Evolutionary conservation across 768 basidiomycete species (phyloP).

Genomic region (Psilocybe sp.): DNA sequence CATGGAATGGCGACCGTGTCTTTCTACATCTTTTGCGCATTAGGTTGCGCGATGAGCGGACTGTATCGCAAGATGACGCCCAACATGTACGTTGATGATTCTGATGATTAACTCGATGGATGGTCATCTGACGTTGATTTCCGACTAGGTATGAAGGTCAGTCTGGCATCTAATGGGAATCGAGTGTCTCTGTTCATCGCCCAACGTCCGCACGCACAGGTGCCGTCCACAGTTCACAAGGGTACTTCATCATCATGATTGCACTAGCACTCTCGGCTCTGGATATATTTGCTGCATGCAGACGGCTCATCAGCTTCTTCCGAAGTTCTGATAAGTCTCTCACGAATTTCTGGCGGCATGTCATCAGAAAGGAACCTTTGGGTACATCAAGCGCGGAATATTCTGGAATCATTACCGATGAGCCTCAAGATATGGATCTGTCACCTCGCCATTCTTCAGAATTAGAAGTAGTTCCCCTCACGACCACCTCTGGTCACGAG

Average conservation of each 20-base stretch:
- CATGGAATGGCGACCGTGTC: conserved; percentile 54
- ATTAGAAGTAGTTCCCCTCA: conserved; percentile 21
- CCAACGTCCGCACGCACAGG: conserved; percentile 22
- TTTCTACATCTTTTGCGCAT: conserved; percentile 58
- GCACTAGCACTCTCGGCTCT: conserved; percentile 35
- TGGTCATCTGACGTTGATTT: background rate
- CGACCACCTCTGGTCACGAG: conserved; percentile 27
- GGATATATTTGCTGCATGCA: conserved; percentile 51
- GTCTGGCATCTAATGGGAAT: conserved; percentile 14
- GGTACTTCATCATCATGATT: conserved; percentile 44
- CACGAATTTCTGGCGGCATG: conserved; percentile 52
- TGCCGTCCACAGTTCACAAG: conserved; percentile 59
- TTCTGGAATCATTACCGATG: conserved; percentile 50
- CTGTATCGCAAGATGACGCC: conserved; percentile 80
- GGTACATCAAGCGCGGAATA: conserved; percentile 46
- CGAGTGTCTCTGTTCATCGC: background rate
- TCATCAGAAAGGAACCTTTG: conserved; percentile 44
- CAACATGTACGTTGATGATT: conserved; percentile 61
- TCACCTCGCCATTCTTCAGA: conserved; percentile 29
- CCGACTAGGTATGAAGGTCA: conserved; percentile 62
- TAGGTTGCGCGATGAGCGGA: conserved; percentile 68
- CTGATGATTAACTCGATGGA: conserved; percentile 3
- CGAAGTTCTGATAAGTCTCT: conserved; percentile 42
- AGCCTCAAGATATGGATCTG: conserved; percentile 52
- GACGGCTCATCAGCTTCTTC: conserved; percentile 51